Base-by-base conservation (phyloP, 2,329 filamentous ascomycete genomes). In the Fusarium torreyae region DNA sequence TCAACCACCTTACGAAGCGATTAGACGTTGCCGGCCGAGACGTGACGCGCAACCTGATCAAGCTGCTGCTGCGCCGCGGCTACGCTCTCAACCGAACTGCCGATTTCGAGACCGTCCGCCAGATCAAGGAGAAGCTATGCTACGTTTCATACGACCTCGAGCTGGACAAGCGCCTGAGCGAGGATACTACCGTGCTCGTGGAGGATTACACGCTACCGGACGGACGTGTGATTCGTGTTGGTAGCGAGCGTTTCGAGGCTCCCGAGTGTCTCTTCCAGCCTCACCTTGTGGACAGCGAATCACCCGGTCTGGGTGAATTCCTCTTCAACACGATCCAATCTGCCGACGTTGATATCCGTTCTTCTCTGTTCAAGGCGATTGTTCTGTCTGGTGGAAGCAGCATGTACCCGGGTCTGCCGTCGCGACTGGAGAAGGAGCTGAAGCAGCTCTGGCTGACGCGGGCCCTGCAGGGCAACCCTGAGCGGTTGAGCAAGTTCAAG, bases 71-170 rank as follows among this genome's bases (percentile, higher is more conserved):
- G 60, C 93, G 96, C 77, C 90, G 96, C 73, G 96, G 96, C 44
- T 99, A 99, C 81, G 94, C 96, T 36, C 89, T 99, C 68, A 99
- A 99, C 88, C 90, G 96, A 80, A 99, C 96, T 14, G 96, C 96
- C 78, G 96, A 99, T 81, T 99, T 99, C 81, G 96, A 99, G 83
- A 99, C 96, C 6, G 96, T 99, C 58, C 92, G 96, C 67, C 95
- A 98, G 81, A 98, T 99, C 85, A 99, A 99, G 85, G 96, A 99
- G 87, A 99, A 99, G 87, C 92, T 99, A 52, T 98, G 96, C 87
- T 99, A 99, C 80, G 95, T 99, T 59, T 98, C 94, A 14, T 99
- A 98, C 85, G 96, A 99, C 80, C 88, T 99, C 59, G 94, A 97
- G 81, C 87, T 99, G 57, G 96, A 99, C 85, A 94, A 98, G 84